Base-by-base conservation (phyloP, 1,284 basidiomycete species). In the Stygiomarasmius scandens region DNA sequence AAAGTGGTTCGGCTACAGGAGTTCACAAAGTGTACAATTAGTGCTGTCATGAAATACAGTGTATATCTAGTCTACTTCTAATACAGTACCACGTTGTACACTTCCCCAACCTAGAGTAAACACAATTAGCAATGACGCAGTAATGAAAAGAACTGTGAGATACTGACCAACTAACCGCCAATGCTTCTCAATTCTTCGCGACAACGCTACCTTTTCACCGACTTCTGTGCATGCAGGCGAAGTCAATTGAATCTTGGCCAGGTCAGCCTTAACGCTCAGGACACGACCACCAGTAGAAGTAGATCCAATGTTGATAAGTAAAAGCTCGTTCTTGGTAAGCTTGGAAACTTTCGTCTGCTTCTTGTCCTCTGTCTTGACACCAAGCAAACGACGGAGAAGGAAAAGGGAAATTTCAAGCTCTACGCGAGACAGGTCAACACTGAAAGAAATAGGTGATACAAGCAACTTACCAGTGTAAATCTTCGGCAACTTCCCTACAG, bases 351-450 rank as follows among this genome's bases (percentile, higher is more conserved):
- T 98, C 49, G 96, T 97, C 74, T 96, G 93, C 75, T 98, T 98
- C 80, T 96, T 96, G 78, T 98, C 96, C 74, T 98, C 96, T 25
- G 93, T 95, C 75, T 96, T 96, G 65, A 98, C 97, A 75, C 96
- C 96, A n/a, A 99, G 85, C 60, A 99, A 77, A 63, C 97, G 87
- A 62, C 97, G 92, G 48, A 97, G 88, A 48, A 97, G 80, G 87
- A 96, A 97, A 63, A 96, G 77, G 69, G 87, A 92, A 73, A 96
- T 95, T 74, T 96, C 94, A 51, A 96, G 81, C 72, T 92, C 91
- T 92, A 60, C 8, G n/a, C 14, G 25, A 27, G 9, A 22, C n/a
- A 14, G n/a, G n/a, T 59, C 34, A 32, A 51, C 52, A n/a, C 19
- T n/a, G 25, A 14, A 20, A 11, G 54, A 22, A 8, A 49, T 12